phyloP scores from a whole-genome alignment of 1,284 basidiomycete species.

The Cystobasidium sp. region DNA sequence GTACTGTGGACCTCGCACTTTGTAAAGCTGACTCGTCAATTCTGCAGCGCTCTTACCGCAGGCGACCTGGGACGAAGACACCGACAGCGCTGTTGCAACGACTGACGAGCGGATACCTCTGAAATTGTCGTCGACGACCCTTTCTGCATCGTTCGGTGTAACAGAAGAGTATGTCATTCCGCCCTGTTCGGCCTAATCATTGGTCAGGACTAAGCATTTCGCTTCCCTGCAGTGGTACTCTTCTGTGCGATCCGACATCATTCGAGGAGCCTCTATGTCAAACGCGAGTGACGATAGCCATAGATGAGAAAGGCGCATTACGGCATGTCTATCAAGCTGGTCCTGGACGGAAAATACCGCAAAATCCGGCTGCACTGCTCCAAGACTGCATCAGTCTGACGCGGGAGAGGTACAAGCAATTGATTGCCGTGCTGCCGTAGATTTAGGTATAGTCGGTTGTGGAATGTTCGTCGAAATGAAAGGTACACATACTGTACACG shows the following conservation, averaged over 20 bases:
- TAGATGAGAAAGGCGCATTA: slow-evolving; percentile 65
- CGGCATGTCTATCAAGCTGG: slow-evolving; percentile 62
- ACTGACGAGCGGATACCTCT: slow-evolving; percentile 63
- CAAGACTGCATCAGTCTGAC: slow-evolving; percentile 55
- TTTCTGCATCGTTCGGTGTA: slow-evolving; percentile 77
- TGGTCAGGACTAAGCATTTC: neutral
- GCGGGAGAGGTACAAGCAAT: slow-evolving; percentile 51
- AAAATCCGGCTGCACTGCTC: slow-evolving; percentile 54
- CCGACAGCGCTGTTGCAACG: slow-evolving; percentile 69
- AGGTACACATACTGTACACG: no score
- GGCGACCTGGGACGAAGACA: slow-evolving; percentile 73
- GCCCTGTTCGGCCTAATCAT: neutral
- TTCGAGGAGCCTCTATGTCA: slow-evolving; percentile 87
- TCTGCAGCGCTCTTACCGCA: slow-evolving; percentile 72
- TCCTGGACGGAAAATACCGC: slow-evolving; percentile 64
- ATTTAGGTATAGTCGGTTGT: no score
- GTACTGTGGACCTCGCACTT: neutral
- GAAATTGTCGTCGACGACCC: slow-evolving; percentile 63
- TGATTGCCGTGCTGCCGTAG: slow-evolving; percentile 39
- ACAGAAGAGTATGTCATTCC: slow-evolving; percentile 63
- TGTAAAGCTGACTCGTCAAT: neutral
- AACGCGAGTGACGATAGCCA: slow-evolving; percentile 68
- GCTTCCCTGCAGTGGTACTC: slow-evolving; percentile 4
- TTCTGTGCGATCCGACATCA: slow-evolving; percentile 53
- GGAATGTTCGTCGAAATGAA: no score